Percentiles rank a stretch among this genome's conserved stretches.
phyloP scores from a whole-genome alignment of 1,139 yeast species.

The Candida tetrigidarum region DNA sequence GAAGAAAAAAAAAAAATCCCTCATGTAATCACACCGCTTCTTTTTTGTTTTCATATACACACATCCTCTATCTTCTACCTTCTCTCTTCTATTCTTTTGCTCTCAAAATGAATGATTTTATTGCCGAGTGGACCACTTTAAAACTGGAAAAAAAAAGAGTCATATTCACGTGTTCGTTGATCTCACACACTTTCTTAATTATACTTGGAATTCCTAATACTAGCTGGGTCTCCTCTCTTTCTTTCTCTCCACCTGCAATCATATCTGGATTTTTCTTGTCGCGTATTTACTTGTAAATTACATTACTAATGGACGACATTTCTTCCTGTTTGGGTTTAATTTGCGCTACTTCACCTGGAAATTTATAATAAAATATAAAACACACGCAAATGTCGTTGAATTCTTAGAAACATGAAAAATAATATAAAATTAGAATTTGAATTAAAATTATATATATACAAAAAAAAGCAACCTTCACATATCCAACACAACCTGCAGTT shows the following conservation, averaged over 20 bases:
- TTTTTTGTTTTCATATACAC: background rate
- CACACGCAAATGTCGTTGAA: background rate
- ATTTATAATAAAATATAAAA: too few species aligned
- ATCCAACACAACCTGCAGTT: background rate
- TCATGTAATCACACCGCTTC: background rate
- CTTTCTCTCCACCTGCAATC: background rate
- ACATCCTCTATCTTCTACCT: too few species aligned
- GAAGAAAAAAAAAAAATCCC: conserved; percentile 1
- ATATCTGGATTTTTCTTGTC: background rate
- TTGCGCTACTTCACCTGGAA: background rate
- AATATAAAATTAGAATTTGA: too few species aligned
- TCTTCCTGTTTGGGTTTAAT: conserved; percentile 1
- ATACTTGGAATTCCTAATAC: too few species aligned
- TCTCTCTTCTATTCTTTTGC: too few species aligned
- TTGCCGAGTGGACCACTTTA: too few species aligned
- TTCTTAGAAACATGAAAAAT: too few species aligned
- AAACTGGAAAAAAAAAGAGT: background rate
- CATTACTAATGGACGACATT: conserved; percentile 3
- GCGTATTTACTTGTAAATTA: background rate
- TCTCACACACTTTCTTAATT: too few species aligned
- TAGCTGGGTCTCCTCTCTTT: too few species aligned
- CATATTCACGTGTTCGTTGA: background rate
- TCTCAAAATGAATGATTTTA: too few species aligned
- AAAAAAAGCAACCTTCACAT: too few species aligned
- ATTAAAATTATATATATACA: too few species aligned